These are phyloP conservation scores for Persicaria maculosa DNA, from an alignment of 148 eudicot species.

Conservation along the genomic window DNA sequence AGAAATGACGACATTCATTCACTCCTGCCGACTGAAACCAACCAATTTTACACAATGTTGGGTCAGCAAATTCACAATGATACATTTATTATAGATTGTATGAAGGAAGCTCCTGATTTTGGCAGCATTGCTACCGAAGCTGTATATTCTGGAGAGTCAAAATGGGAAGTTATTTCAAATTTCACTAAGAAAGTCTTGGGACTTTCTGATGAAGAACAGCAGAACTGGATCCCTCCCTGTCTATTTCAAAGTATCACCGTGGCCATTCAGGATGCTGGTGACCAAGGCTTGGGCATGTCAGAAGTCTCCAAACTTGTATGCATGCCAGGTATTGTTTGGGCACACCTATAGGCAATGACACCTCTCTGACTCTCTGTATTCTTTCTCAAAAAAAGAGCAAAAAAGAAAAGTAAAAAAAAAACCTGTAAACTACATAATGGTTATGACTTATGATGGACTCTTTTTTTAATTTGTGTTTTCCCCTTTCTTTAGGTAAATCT, in stretches of 20 bases:
- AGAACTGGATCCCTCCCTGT: constrained; percentile 31
- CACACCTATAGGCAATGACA: no score
- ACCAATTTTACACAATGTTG: constrained; percentile 23
- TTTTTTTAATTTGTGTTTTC: not conserved
- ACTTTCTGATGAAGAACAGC: constrained; percentile 22
- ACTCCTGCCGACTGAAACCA: constrained; percentile 28
- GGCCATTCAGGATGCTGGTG: constrained; percentile 78
- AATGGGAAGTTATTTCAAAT: constrained; percentile 71
- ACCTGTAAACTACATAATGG: not conserved
- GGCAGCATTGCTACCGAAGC: constrained; percentile 23
- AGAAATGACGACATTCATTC: constrained; percentile 26
- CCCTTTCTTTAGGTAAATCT: constrained; percentile 35
- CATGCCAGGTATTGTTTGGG: constrained; percentile 41
- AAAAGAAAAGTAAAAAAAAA: not conserved
- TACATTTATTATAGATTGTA: constrained; percentile 21
- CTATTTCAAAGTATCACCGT: constrained; percentile 43
- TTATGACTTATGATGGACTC: not conserved
- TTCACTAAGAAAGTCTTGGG: constrained; percentile 33
- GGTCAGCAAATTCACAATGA: constrained; percentile 26
- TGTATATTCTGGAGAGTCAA: constrained; percentile 37
- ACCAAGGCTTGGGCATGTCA: constrained; percentile 77
- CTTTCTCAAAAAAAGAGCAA: no score
- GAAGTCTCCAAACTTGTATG: constrained; percentile 46
- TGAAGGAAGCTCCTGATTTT: constrained; percentile 35
- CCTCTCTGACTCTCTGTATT: no score